Evolutionary conservation across 106 monocot genomes (phyloP).

Genomic region (Dioscorea zingiberensis): DNA sequence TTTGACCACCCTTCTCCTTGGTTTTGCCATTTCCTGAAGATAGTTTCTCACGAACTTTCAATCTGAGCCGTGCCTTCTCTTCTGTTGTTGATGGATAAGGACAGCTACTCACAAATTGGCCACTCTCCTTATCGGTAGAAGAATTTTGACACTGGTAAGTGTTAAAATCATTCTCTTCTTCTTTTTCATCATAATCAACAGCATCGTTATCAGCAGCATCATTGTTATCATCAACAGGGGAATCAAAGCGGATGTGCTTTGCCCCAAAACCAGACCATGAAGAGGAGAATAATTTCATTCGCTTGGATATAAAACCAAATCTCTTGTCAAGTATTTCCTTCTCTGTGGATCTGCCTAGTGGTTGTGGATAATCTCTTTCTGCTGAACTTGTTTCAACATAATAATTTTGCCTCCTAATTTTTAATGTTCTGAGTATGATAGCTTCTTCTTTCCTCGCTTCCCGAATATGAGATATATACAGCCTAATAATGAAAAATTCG

Average conservation of each 20-base stretch:
- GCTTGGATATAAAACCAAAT: constrained; percentile 49
- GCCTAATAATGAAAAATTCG: constrained; percentile 17
- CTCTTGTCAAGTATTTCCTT: constrained; percentile 55
- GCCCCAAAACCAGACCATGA: constrained; percentile 25
- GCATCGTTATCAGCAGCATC: constrained; percentile 10
- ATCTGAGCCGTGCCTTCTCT: constrained; percentile 73
- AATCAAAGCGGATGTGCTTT: constrained; percentile 59
- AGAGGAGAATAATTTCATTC: constrained; percentile 60
- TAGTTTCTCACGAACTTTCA: constrained; percentile 29
- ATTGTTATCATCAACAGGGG: constrained; percentile 37
- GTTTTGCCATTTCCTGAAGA: constrained; percentile 4
- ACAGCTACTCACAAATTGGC: constrained; percentile 57
- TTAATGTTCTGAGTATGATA: constrained; percentile 11
- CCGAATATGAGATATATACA: constrained; percentile 40
- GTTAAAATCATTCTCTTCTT: constrained; percentile 7
- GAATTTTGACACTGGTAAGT: constrained; percentile 7
- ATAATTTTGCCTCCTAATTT: constrained; percentile 3
- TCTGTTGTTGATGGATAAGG: constrained; percentile 94
- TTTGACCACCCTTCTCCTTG: constrained; percentile 9
- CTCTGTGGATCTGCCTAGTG: constrained; percentile 9
- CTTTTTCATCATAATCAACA: constrained; percentile 4
- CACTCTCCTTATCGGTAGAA: constrained; percentile 18
- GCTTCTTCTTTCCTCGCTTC: constrained; percentile 52
- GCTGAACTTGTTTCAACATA: background rate
- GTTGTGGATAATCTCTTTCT: constrained; percentile 12